These are phyloP conservation scores for Yarrowia porcina DNA, from an alignment of 805 yeast species.

Conservation along the genomic window DNA sequence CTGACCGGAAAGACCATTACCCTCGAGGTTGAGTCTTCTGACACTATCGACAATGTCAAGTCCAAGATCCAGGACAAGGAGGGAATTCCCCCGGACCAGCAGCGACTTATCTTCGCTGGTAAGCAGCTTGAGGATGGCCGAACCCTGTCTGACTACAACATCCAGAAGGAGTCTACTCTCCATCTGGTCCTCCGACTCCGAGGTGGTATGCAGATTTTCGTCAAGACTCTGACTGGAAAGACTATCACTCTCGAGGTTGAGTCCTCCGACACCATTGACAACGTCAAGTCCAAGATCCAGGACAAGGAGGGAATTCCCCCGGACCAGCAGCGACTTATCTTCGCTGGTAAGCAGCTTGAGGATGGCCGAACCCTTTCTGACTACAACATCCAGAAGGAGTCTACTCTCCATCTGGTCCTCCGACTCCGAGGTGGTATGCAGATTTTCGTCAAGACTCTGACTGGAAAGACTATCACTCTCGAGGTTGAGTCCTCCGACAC, in stretches of 20 bases:
- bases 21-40: constrained; percentile 87
- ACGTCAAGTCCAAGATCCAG: constrained; percentile 90
- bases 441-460: constrained; percentile 83
- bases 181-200: constrained; percentile 83
- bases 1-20: constrained; percentile 89
- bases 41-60: constrained; percentile 93
- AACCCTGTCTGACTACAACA: constrained; percentile 90
- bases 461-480: constrained; percentile 86
- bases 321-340: constrained; percentile 90
- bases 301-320: constrained; percentile 97
- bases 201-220: constrained; percentile 82
- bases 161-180: constrained; percentile 87
- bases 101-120: constrained; percentile 92
- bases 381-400: constrained; percentile 93
- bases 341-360: constrained; percentile 94
- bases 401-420: constrained; percentile 76
- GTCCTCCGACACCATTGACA: constrained; percentile 92
- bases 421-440: constrained; percentile 94
- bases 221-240: constrained; percentile 85
- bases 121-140: constrained; percentile 96
- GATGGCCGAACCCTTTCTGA: constrained; percentile 92
- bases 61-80: constrained; percentile 95
- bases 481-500: constrained; percentile 94
- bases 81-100: constrained; percentile 97
- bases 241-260: constrained; percentile 86